Evolutionary conservation across 1,139 yeast species (phyloP), one percentile per base, ranked within the genome.

Genomic region (Geotrichum klebahnii): DNA sequence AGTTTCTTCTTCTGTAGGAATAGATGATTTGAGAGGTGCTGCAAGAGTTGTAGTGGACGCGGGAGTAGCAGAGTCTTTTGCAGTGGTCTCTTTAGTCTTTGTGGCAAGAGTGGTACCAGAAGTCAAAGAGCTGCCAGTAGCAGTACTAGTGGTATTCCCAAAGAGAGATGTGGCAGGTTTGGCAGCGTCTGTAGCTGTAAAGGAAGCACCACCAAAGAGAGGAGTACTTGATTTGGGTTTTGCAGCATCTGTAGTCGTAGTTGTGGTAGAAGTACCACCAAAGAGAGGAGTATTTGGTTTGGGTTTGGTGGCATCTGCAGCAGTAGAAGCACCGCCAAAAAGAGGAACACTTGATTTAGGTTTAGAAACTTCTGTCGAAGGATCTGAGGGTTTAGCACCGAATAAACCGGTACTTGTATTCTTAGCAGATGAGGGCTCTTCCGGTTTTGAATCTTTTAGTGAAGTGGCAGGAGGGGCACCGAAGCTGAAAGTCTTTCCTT

Each of bases 11-110:
- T 58, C 64, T 37, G 57, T 61, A 48, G 40, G 51, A n/a, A 55
- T 44, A 6, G 51, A 43, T 1, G 55, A 47, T 79, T 75, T 14
- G 26, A 55, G 33, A 8, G 88, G 82, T 57, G 43, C 34, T 14
- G 54, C 51, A 40, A 47, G 45, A 16, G 74, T 23, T 74, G 76
- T 60, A 71, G 77, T 61, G 57, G 70, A 42, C 3, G 48, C 62
- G 1, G 61, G 52, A 44, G 58, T 62, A 48, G 59, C 58, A 14
- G 63, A 56, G 29, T 57, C 53, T 16, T 57, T 37, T 3, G 59
- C 46, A 16, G 51, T 19, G 17, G 24, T 61, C n/a, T 24, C 39
- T 41, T 33, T 46, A 17, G 51, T 60, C 44, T 59, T 42, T 5
- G 43, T 20, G 10, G 57, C 40, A 34, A 57, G 40, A n/a, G 50